These are phyloP conservation scores for Lathyrus oleraceus DNA, from an alignment of 306 rosid genomes.

Conservation along the genomic window DNA sequence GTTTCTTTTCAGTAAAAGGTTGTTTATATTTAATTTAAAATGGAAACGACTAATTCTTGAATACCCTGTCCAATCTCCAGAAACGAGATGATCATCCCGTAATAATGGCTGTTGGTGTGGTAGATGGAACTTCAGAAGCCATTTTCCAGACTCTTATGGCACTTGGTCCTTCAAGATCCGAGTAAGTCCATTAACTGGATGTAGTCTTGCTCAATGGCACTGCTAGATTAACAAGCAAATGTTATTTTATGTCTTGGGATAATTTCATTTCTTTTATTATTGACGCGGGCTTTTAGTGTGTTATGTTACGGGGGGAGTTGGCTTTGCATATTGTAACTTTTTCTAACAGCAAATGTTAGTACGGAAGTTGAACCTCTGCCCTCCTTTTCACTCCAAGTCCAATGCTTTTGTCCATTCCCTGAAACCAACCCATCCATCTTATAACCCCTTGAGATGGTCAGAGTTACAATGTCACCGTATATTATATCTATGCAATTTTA, in stretches of 20 bases:
- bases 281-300: constrained; percentile 2
- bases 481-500: constrained; percentile 5
- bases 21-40: constrained; percentile 34
- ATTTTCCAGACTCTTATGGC: constrained; percentile 89
- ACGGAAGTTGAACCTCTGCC: neutral
- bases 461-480: constrained; percentile 7
- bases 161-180: constrained; percentile 93
- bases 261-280: neutral
- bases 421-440: neutral
- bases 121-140: constrained; percentile 93
- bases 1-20: constrained; percentile 21
- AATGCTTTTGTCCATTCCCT: neutral
- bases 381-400: neutral
- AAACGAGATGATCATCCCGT: constrained; percentile 99
- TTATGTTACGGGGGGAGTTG: neutral
- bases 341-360: neutral
- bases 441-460: neutral
- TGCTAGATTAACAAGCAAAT: constrained; percentile 31
- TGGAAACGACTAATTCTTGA: constrained; percentile 30
- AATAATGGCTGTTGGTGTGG: constrained; percentile 91
- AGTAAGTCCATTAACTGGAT: constrained; percentile 54
- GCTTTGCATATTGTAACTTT: neutral
- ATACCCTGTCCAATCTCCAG: constrained; percentile 43
- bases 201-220: constrained; percentile 19
- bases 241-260: constrained; percentile 16